These are phyloP conservation scores for Neostapfia colusana DNA, from an alignment of 176 grass and related monocot genomes.

Conservation along the genomic window DNA sequence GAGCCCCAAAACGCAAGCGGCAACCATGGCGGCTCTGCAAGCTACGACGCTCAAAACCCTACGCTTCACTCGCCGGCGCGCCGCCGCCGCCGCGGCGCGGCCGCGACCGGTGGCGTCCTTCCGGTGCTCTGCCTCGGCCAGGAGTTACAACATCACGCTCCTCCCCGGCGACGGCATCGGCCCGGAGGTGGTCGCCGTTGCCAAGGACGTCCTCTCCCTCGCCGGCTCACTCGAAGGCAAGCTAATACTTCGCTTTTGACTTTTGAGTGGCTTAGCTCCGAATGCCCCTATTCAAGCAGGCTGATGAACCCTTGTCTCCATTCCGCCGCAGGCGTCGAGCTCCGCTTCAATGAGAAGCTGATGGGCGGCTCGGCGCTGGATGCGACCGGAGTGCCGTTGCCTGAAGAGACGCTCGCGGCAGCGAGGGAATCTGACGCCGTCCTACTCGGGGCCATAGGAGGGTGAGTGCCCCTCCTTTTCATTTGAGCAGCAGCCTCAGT, in stretches of 20 bases:
- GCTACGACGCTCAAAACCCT: conserved; percentile 46
- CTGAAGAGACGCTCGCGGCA: conserved; percentile 63
- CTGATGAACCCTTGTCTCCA: not conserved
- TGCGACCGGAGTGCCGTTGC: conserved; percentile 60
- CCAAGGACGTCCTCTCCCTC: conserved; percentile 80
- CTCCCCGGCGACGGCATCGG: conserved; percentile 93
- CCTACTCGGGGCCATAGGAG: conserved; percentile 72
- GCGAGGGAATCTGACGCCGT: conserved; percentile 62
- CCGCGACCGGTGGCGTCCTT: conserved; percentile 5
- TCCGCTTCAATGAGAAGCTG: conserved; percentile 64
- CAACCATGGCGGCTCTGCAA: conserved; percentile 44
- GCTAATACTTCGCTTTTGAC: not conserved
- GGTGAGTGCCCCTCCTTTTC: conserved; percentile 38
- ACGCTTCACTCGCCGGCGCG: conserved; percentile 4
- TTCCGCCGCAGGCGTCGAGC: conserved; percentile 50
- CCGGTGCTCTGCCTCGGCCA: conserved; percentile 36
- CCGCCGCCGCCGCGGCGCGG: not conserved
- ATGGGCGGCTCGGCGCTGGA: conserved; percentile 73
- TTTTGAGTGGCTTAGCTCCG: not conserved
- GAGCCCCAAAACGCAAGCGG: not conserved
- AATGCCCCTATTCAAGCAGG: not conserved
- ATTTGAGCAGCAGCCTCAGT: not conserved
- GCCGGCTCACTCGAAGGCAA: conserved; percentile 67
- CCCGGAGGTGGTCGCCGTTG: conserved; percentile 87
- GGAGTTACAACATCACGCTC: conserved; percentile 75